Base-by-base conservation (phyloP, 441 rosid species). In the Geranium incanum region DNA sequence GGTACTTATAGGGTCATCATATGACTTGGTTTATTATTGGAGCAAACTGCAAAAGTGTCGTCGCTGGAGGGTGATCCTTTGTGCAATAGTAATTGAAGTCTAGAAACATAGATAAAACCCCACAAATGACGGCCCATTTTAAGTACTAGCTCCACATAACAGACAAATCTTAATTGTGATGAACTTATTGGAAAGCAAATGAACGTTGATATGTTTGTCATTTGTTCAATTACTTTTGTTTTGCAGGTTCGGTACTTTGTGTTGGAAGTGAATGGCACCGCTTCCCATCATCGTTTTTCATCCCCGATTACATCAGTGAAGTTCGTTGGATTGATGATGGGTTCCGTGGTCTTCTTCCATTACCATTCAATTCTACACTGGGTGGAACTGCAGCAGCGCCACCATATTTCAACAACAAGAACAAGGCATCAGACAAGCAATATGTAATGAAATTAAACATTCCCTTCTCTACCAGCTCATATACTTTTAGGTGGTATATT, bases 241-340 rank as follows among this genome's bases (percentile, higher is more conserved):
- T 72, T 62, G 65, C 85, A 94, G 99, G 97, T 76, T 85, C 99
- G 72, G 90, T 88, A 64, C 83, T 94, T 68, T 94, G 99, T 77
- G 90, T 92, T 79, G 97, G 97, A 85, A 87, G 97, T 78, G 99
- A 94, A 78, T 88, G 99, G 97, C 99, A 94, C 77, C 97, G 99
- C 45, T 89, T 81, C 77, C 97, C 95, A 9, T 90, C 99, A 33
- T 94, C 97, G 16, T 94, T 94, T 81, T 89, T 92, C 39, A 80
- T 94, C 70, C 99, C 99, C 41, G 78, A 78, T 65, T 92, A 71
- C 76, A 69, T 94, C 5, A 73, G 86, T 74, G 86, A 87, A 79
- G 89, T 94, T 59, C 81, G 86, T 65, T 94, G 99, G 99, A 86
- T 90, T 36, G 96, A 94, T 81, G 99, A 94, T 75, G 99, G 97